Evolutionary conservation across 2,329 filamentous ascomycete genomes (phyloP).

Genomic region (Lachnellula hyalina): DNA sequence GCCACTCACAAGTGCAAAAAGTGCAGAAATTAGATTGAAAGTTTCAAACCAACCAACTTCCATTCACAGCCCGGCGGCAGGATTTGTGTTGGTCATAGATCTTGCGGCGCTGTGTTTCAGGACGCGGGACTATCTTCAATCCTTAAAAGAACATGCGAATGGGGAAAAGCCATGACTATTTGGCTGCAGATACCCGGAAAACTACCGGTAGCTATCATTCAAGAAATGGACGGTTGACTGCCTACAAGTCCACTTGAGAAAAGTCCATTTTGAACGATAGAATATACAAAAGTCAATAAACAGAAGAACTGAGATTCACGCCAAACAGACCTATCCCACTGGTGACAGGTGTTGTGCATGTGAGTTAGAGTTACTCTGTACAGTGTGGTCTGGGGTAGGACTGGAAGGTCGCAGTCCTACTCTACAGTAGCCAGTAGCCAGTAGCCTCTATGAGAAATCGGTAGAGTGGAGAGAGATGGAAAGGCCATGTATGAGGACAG

Average conservation of each 20-base stretch:
- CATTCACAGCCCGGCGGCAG: slow-evolving; percentile 2
- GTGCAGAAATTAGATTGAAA: not conserved
- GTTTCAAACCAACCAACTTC: not conserved
- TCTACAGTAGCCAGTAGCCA: too few species aligned
- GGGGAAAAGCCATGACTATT: too few species aligned
- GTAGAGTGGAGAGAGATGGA: too few species aligned
- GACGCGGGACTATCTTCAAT: not conserved
- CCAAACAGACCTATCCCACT: not conserved
- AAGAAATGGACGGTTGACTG: not conserved
- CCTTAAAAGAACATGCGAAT: too few species aligned
- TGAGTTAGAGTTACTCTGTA: not conserved
- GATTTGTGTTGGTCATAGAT: not conserved
- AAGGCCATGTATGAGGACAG: too few species aligned
- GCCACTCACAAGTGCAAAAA: not conserved
- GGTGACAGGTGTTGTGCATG: not conserved
- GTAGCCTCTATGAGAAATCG: too few species aligned
- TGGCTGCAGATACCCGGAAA: not conserved
- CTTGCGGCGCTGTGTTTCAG: not conserved
- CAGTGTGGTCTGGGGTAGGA: not conserved
- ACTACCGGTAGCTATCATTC: not conserved
- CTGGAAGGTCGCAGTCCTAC: not conserved
- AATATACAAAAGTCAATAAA: not conserved
- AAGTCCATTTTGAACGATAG: too few species aligned
- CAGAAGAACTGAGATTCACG: not conserved
- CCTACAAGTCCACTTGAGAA: not conserved